Base-by-base conservation (phyloP, 192 early-diverging fungal genomes). In the Coemansia sp. region DNA sequence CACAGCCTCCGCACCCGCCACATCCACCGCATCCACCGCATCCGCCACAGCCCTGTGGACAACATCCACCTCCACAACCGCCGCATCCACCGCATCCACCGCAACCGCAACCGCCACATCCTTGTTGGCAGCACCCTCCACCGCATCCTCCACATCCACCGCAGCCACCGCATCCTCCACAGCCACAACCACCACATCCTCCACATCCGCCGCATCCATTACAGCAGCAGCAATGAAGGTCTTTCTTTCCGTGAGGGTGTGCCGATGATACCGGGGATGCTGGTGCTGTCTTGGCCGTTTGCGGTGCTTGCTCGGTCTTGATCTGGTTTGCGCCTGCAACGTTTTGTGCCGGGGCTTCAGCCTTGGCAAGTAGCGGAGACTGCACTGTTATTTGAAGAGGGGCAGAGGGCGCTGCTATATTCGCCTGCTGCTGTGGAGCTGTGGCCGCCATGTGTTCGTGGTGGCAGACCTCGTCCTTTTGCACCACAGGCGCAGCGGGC, bases 211-310 rank as follows among this genome's bases (percentile, higher is more conserved):
- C 54, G 11, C 70, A 59, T 4, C 58, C 50, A 54, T 57, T 53
- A 25, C 60, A 59, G 41, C 67, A 69, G 44, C 65, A 74, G 53
- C 57, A 62, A 17, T 59, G 73, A 15, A 75, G 59, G 30, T 75
- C 67, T 29, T 75, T 75, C 7, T 57, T 66, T 4, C 36, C 17
- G 11, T 45, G 37, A 44, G 22, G 55, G 41, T 48, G 45, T 7
- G 20, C 22, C 2, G 67, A 28, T 20, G 52, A 15, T 40, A 47
- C 52, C 7, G 52, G 2, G 20, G 52, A 23, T 40, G 58, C 52
- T 8, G 52, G 8, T 2, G 11, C n/a, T 30, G 52, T 29, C 30
- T 54, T 54, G 14, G 29, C n/a, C 8, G 52, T 25, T n/a, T 54
- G 52, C 6, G 30, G 9, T 17, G 30, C 33, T n/a, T 29, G 29